phyloP scores from a whole-genome alignment of 2,329 filamentous ascomycete species.

The Cladosporium sp. region DNA sequence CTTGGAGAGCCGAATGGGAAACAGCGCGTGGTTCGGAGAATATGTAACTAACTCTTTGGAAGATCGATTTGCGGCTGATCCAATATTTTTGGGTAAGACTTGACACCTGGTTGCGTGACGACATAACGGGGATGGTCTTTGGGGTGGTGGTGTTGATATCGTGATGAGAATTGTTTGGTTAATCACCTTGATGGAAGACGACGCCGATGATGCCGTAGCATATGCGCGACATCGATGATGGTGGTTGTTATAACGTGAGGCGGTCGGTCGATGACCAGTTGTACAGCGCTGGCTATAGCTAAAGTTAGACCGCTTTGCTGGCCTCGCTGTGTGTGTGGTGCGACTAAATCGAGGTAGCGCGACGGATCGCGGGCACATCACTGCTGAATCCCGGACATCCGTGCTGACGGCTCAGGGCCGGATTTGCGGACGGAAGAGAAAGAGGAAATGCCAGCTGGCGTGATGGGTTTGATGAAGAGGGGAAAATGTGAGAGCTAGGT shows the following conservation, averaged over 20 bases:
- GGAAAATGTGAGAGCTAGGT: background rate
- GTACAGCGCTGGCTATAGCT: constrained; percentile 3
- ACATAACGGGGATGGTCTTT: background rate
- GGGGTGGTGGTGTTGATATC: background rate
- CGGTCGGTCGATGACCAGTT: constrained; percentile 2
- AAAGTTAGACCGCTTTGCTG: constrained; percentile 5
- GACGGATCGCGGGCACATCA: constrained; percentile 7
- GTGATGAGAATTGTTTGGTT: background rate
- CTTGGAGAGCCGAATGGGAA: constrained; percentile 12
- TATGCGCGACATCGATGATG: background rate
- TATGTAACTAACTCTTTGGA: background rate
- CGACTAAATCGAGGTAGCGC: constrained; percentile 4
- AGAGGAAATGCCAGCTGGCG: background rate
- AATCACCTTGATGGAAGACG: background rate
- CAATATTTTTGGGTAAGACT: background rate
- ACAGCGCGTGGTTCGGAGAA: constrained; percentile 10
- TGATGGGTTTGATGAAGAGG: background rate
- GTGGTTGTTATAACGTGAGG: background rate
- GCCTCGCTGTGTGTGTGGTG: background rate
- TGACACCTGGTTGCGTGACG: constrained; percentile 1
- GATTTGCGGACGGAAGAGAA: constrained; percentile 2
- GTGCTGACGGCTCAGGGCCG: constrained; percentile 11
- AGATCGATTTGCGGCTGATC: constrained; percentile 5
- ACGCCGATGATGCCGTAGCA: background rate
- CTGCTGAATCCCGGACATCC: constrained; percentile 3